A percentile compares a stretch with the other conserved stretches of the same genome.
phyloP scores from a whole-genome alignment of 208 protist species.

The Acanthamoeba pearcei region DNA sequence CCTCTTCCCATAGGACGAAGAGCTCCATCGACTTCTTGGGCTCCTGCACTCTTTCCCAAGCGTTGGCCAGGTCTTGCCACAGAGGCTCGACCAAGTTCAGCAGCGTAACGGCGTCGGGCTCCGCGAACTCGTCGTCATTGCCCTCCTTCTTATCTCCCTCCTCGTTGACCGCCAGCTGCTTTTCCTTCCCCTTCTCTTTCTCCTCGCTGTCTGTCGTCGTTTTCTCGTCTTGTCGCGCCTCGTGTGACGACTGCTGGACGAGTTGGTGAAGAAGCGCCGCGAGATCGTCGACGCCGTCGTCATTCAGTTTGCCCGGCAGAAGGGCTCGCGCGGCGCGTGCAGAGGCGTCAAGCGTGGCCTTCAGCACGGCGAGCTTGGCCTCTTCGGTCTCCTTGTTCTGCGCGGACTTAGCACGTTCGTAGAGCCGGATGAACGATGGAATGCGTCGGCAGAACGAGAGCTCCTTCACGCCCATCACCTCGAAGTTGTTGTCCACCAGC shows the following conservation, averaged over 20 bases:
- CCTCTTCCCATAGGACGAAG: neutral
- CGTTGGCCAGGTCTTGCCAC: slow-evolving; percentile 44
- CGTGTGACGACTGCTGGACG: neutral
- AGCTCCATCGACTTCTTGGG: slow-evolving; percentile 28
- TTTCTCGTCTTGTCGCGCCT: neutral
- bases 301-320: neutral
- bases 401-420: neutral
- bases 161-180: neutral
- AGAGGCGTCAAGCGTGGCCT: neutral
- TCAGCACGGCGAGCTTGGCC: neutral
- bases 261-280: neutral
- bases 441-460: neutral
- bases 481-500: slow-evolving; percentile 59
- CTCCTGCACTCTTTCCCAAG: neutral
- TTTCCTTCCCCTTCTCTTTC: neutral
- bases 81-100: slow-evolving; percentile 2
- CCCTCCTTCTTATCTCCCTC: neutral
- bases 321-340: neutral
- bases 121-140: neutral
- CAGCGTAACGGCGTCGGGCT: neutral
- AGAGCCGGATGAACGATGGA: slow-evolving; percentile 4
- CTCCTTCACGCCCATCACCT: slow-evolving; percentile 44
- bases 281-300: neutral
- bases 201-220: neutral
- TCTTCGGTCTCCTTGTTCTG: neutral